Conservation (phyloP, 306 rosid genomes). For the Quercus cerris region DNA sequence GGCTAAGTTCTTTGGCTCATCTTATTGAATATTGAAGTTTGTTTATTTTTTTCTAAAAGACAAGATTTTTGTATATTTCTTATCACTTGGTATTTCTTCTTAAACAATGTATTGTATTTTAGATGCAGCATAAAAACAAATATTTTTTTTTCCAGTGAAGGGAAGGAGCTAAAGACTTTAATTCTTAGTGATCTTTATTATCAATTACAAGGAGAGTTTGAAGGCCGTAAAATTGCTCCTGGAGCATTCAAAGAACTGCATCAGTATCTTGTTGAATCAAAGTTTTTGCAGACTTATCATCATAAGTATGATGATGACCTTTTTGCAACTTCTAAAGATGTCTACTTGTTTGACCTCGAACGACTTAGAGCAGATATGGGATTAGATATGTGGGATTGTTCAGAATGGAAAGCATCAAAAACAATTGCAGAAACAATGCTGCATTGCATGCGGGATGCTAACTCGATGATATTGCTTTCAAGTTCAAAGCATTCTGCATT, state of each 20-base stretch:
- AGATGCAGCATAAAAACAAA: constrained; percentile 10
- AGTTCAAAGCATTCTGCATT: constrained; percentile 74
- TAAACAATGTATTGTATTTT: constrained; percentile 4
- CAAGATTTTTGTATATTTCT: background rate
- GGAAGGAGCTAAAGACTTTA: constrained; percentile 62
- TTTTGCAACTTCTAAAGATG: constrained; percentile 40
- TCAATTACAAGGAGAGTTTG: constrained; percentile 92
- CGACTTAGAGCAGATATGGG: constrained; percentile 69
- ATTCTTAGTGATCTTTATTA: constrained; percentile 85
- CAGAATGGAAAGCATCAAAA: constrained; percentile 73
- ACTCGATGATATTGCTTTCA: constrained; percentile 56
- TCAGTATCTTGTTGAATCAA: constrained; percentile 57
- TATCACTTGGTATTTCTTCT: background rate
- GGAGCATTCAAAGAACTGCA: constrained; percentile 87
- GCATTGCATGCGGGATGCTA: constrained; percentile 60
- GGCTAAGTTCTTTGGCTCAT: no score
- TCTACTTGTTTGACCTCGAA: constrained; percentile 59
- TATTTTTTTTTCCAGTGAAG: constrained; percentile 53
- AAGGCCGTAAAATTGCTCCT: constrained; percentile 73
- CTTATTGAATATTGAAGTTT: background rate
- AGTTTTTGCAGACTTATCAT: constrained; percentile 47
- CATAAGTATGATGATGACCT: constrained; percentile 50
- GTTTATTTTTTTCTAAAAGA: background rate
- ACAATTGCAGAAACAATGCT: constrained; percentile 70
- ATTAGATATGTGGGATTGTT: constrained; percentile 72